Evolutionary conservation across 2,329 filamentous ascomycete species (phyloP), one percentile per base, ranked within the genome.

Genomic region (Trichoderma pleuroti): DNA sequence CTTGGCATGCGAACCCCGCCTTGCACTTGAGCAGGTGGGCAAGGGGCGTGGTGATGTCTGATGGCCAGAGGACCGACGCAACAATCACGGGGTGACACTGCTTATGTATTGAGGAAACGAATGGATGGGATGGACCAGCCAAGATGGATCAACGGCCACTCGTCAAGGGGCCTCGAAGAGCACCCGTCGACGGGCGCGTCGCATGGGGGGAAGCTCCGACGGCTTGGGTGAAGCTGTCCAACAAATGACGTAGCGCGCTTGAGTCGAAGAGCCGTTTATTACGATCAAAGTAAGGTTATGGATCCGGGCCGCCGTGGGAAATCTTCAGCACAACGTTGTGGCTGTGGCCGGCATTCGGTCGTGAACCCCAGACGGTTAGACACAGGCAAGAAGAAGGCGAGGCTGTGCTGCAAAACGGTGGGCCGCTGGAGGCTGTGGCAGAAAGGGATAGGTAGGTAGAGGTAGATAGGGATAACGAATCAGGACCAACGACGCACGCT

Each of bases 131-230:
- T 39, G n/a, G 39, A 34, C 14, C 14, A 70, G 26, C 21, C 12
- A 36, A 64, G 24, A 34, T 28, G 21, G 54, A 56, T 52, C 34
- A 32, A 24, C 28, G 36, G 32, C 42, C 42, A 30, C 32, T 70
- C 68, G 49, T 72, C 62, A 63, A 72, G 61, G 71, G 71, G 71
- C 61, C 71, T 67, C 54, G 42, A 62, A 66, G 68, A 70, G 54
- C 68, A 70, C 71, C 68, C 71, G 61, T 67, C 61, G 36, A 72
- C 65, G 64, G 65, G 64, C 70, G 70, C 65, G 65, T 63, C 69
- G 61, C 63, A 67, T 67, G 69, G 69, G 68, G 60, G 70, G 56
- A 21, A 68, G 56, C 57, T 54, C 64, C 57, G n/a, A 62, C 54
- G 49, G 54, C 6, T 61, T 32, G 63, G 46, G 52, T 46, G 57